Percentiles rank a stretch among this genome's conserved stretches.
These are phyloP conservation scores for Exophiala sp. DNA, from an alignment of 2,329 filamentous ascomycete species.

Conservation along the genomic window DNA sequence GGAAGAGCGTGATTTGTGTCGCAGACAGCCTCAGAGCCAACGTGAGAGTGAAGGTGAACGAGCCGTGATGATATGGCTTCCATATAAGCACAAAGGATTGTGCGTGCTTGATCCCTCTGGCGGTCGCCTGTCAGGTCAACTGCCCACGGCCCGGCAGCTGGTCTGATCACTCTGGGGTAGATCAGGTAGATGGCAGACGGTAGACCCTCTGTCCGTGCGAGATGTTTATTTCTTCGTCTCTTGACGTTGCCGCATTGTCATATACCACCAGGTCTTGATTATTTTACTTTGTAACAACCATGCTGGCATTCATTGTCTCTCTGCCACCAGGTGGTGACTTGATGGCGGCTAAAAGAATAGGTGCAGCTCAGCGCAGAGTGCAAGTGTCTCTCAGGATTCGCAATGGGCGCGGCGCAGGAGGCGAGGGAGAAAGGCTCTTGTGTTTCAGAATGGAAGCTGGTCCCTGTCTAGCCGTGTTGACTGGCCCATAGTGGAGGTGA, in stretches of 20 bases:
- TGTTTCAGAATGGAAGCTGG: slow-evolving; percentile 19
- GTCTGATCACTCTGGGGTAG: slow-evolving; percentile 10
- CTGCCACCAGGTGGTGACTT: too few species aligned
- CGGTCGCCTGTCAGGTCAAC: background rate
- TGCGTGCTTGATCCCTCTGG: background rate
- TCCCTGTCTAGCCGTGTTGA: slow-evolving; percentile 7
- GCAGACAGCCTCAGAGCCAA: too few species aligned
- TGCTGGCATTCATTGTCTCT: too few species aligned
- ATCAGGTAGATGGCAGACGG: slow-evolving; percentile 4
- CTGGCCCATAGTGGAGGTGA: slow-evolving; percentile 6
- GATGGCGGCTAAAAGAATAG: background rate
- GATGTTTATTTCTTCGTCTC: background rate
- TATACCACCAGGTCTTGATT: background rate
- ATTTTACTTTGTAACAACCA: too few species aligned
- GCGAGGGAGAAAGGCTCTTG: slow-evolving; percentile 2
- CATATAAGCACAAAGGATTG: background rate
- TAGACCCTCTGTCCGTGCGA: background rate
- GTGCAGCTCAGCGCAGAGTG: background rate
- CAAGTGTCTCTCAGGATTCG: slow-evolving; percentile 2
- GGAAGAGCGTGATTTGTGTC: too few species aligned
- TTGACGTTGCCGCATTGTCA: background rate
- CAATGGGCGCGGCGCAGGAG: slow-evolving; percentile 4
- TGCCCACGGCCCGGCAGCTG: slow-evolving; percentile 1
- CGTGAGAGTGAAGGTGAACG: too few species aligned
- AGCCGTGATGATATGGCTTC: too few species aligned